Base-by-base conservation (phyloP, 2,329 filamentous ascomycete genomes). In the Claviceps paspali region DNA sequence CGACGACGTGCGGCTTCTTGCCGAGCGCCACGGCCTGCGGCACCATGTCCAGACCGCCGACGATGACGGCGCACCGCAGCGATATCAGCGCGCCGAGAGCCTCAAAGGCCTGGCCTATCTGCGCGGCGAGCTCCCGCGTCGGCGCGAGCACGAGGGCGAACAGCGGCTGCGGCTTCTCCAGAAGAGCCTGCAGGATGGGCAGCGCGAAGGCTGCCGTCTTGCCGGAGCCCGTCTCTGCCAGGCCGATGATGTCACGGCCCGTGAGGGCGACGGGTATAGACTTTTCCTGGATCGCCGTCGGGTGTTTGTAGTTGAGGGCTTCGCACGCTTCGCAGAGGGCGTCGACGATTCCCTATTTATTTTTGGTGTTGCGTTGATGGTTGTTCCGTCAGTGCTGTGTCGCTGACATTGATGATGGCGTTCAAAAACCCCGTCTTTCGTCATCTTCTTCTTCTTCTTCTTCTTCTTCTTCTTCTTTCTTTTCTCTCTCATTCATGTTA, bases 31-130 rank as follows among this genome's bases (percentile, higher is more conserved):
- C 92, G 1, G 82, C 62, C 56, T 98, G 91, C 0, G 83, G 73
- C 1, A 95, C 82, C 84, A 95, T 95, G 46, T 96, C 88, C 68
- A 96, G 78, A 30, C 91, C 91, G 49, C 91, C 91, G 1, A 96
- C 83, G 30, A 98, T 76, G 12, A 88, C 79, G 6, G 83, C 79
- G 51, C 78, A 85, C 51, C 85, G 76, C 27, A 96, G 80, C n/a
- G 78, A 81, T 47, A 98, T 95, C 21, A 86, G 67, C 8, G 82
- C 78, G 5, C 88, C 87, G 1, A 98, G 70, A 0, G 83, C 83
- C 53, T 95, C 87, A 47, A 95, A 88, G 3, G 82, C 70, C 53
- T 92, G 74, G 4, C 81, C 79, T 46, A 95, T 96, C 56, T 98
- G 91, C 42, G 82, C 82, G 3, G 91, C 91, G 39, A 98, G 60